These are phyloP conservation scores for Acacia concinna DNA, from an alignment of 331 rosid genomes.

Conservation along the genomic window DNA sequence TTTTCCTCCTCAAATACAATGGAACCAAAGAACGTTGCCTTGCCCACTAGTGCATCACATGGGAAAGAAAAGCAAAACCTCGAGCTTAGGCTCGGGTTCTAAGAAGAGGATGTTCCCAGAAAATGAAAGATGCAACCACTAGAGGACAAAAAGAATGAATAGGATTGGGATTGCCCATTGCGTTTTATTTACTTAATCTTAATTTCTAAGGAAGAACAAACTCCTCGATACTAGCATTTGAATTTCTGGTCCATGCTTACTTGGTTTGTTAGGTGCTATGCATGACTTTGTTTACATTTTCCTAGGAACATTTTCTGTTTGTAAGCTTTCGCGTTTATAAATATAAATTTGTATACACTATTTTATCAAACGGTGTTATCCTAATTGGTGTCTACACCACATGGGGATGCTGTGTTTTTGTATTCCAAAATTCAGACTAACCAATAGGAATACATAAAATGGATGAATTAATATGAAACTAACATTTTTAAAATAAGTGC, in stretches of 20 bases:
- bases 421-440: not conserved
- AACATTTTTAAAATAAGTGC: not conserved
- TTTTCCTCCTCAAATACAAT: slow-evolving; percentile 9
- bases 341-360: not conserved
- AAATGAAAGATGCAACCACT: slow-evolving; percentile 11
- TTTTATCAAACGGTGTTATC: not conserved
- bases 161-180: slow-evolving; percentile 23
- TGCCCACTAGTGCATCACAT: slow-evolving; percentile 34
- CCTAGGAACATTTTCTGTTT: slow-evolving; percentile 7
- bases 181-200: slow-evolving; percentile 18
- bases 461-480: not conserved
- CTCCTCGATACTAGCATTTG: slow-evolving; percentile 29
- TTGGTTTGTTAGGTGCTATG: not conserved
- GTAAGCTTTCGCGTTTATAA: not conserved
- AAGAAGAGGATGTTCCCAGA: not conserved
- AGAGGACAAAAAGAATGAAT: slow-evolving; percentile 12
- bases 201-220: slow-evolving; percentile 26
- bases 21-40: slow-evolving; percentile 24
- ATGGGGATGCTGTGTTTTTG: not conserved
- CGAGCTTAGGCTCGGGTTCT: slow-evolving; percentile 25
- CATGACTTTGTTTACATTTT: slow-evolving; percentile 15
- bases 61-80: slow-evolving; percentile 26
- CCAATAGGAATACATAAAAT: not conserved
- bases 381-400: not conserved
- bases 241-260: slow-evolving; percentile 20